phyloP scores from a whole-genome alignment of 768 basidiomycete species.

The Serendipita sp. region DNA sequence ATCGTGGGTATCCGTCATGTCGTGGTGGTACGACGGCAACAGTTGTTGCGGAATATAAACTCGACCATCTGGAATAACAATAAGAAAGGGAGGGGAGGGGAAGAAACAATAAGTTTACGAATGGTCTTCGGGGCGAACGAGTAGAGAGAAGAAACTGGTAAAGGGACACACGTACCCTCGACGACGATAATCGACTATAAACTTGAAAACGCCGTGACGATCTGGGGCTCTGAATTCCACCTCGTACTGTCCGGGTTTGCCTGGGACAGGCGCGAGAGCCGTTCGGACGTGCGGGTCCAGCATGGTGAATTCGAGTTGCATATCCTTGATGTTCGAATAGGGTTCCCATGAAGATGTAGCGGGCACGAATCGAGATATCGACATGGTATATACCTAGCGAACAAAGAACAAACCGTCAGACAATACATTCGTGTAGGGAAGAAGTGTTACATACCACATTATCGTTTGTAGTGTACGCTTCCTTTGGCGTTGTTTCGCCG shows the following conservation, averaged over 20 bases:
- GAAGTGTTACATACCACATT: slow-evolving; percentile 40
- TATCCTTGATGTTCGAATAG: slow-evolving; percentile 52
- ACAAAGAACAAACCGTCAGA: slow-evolving; percentile 1
- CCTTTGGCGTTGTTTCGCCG: slow-evolving; percentile 43
- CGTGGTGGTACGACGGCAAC: slow-evolving; percentile 84
- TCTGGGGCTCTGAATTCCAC: slow-evolving; percentile 85
- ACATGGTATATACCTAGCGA: slow-evolving; percentile 51
- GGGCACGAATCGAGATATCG: slow-evolving; percentile 55
- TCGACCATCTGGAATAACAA: slow-evolving; percentile 41
- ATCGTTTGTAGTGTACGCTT: slow-evolving; percentile 77
- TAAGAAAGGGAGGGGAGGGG: slow-evolving; percentile 7
- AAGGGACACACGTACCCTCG: slow-evolving; percentile 44
- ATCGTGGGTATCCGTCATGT: slow-evolving; percentile 91
- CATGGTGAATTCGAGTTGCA: slow-evolving; percentile 97
- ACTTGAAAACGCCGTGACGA: slow-evolving; percentile 96
- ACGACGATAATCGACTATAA: slow-evolving; percentile 80
- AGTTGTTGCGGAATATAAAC: slow-evolving; percentile 53
- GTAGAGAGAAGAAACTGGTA: neutral
- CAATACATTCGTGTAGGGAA: too few relatives aligned
- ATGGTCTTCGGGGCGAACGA: neutral
- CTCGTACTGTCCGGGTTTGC: slow-evolving; percentile 51
- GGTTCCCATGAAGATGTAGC: slow-evolving; percentile 48
- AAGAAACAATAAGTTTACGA: neutral
- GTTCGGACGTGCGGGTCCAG: slow-evolving; percentile 92
- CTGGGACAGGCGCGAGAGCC: slow-evolving; percentile 42